Evolutionary conservation across 768 basidiomycete genomes (phyloP), one percentile per base, ranked within the genome.

Genomic region (Russula sp.): DNA sequence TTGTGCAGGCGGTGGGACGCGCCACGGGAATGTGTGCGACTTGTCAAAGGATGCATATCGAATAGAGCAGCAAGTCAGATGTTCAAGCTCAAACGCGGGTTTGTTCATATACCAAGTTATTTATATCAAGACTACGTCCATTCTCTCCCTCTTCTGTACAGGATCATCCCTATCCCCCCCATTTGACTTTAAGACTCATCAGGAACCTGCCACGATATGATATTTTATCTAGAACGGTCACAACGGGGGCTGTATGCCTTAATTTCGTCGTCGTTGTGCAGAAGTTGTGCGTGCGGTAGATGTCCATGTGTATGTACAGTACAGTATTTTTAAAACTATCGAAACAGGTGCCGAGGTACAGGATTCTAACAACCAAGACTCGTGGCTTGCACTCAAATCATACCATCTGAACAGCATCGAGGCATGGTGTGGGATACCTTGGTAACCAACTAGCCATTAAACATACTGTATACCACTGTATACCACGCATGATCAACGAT

Each of bases 1-100:
- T 88, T 72, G 80, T 81, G 69, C 86, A 88, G 74, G 85, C 84
- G 69, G 83, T 83, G 38, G 84, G 85, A 75, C 85, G 88, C 74
- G 76, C 79, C 38, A 79, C 80, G 67, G 85, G 86, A 7, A 79
- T 84, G 77, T 88, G 87, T 72, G 83, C 78, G 66, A 85, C 83
- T 68, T 90, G 88, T 71, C 82, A 83, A 68, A 79, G 84, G 73
- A 76, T 78, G 71, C 84, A 86, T 56, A 62, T 67, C 51, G 11
- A 22, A 18, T 67, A 67, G 56, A 26, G 53, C 22, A 34, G n/a
- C 34, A 32, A 11, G 9, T 16, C 18, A 8, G 38, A 34, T 2
- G 40, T 46, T 53, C 49, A 18, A 51, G 40, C 38, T 57, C 40
- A 18, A 50, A 5, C 26, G 38, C n/a, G 20, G n/a, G 24, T 52